phyloP scores from a whole-genome alignment of 2,329 filamentous ascomycete genomes.

The Cercospora berteroae region DNA sequence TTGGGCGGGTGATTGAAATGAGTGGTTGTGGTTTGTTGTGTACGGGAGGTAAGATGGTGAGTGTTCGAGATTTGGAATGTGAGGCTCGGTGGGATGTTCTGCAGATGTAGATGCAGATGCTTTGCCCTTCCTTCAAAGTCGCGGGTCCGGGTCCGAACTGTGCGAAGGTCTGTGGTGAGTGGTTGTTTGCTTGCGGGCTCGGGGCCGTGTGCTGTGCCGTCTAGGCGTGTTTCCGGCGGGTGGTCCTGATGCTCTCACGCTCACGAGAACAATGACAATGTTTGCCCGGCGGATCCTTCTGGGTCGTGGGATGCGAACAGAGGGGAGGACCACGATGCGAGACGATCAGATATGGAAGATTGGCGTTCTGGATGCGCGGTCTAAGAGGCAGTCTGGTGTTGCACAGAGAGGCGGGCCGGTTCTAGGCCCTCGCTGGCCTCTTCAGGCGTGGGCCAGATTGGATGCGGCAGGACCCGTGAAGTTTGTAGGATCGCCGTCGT shows the following conservation, averaged over 20 bases:
- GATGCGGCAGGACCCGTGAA: background rate
- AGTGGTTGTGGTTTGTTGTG: background rate
- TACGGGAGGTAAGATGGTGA: background rate
- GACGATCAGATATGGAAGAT: background rate
- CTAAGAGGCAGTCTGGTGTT: background rate
- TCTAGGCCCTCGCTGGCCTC: background rate
- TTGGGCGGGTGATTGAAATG: background rate
- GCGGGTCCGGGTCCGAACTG: background rate
- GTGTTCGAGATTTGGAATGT: background rate
- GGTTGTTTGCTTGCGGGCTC: background rate
- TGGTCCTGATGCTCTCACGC: background rate
- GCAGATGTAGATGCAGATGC: background rate
- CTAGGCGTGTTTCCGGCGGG: background rate
- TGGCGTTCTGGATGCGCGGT: background rate
- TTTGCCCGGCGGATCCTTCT: background rate
- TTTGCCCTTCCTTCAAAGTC: background rate
- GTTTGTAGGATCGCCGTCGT: background rate
- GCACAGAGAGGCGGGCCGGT: background rate
- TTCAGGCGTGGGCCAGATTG: background rate
- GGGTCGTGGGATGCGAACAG: background rate
- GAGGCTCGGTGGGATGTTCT: background rate
- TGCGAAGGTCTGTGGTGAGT: background rate
- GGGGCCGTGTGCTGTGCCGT: background rate
- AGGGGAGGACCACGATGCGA: background rate
- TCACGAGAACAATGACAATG: constrained; percentile 3